Evolutionary conservation across 1,284 basidiomycete genomes (phyloP).

Genomic region (Leccinum angustisporum): DNA sequence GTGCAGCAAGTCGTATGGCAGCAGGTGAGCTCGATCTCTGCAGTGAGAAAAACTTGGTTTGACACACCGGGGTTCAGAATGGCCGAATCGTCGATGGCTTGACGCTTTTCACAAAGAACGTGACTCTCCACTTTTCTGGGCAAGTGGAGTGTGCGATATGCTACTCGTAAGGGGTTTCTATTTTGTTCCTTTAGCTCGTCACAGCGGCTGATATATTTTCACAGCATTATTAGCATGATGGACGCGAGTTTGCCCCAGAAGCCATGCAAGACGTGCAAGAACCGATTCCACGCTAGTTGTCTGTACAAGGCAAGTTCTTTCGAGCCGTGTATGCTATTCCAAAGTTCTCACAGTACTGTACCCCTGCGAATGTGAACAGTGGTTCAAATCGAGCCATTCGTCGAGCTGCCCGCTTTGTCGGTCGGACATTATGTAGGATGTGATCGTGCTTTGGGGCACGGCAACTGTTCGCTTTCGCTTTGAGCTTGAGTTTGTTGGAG

Average conservation of each 20-base stretch:
- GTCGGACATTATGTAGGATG: constrained; percentile 61
- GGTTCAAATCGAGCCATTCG: constrained; percentile 90
- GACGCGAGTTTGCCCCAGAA: constrained; percentile 90
- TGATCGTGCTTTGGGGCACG: not conserved
- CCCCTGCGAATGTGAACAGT: constrained; percentile 45
- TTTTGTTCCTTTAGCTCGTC: not conserved
- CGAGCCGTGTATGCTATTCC: not conserved
- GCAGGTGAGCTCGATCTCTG: constrained; percentile 53
- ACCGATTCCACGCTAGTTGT: constrained; percentile 92
- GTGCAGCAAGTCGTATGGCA: constrained; percentile 91
- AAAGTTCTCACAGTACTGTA: not conserved
- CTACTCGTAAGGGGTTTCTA: constrained; percentile 71
- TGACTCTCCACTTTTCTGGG: constrained; percentile 88
- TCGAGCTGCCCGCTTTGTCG: constrained; percentile 92
- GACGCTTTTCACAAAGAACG: constrained; percentile 94
- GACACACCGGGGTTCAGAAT: constrained; percentile 53
- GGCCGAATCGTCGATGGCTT: constrained; percentile 91
- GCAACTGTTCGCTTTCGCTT: not conserved
- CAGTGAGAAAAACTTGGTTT: constrained; percentile 22
- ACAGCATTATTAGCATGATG: constrained; percentile 88
- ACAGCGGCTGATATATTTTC: constrained; percentile 4
- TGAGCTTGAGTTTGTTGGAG: not conserved
- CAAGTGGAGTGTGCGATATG: constrained; percentile 94
- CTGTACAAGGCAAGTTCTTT: constrained; percentile 72
- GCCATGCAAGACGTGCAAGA: constrained; percentile 93